Evolutionary conservation across 1,139 yeast genomes (phyloP), one percentile per base, ranked within the genome.

Genomic region (Suhomyces ambrosiae): DNA sequence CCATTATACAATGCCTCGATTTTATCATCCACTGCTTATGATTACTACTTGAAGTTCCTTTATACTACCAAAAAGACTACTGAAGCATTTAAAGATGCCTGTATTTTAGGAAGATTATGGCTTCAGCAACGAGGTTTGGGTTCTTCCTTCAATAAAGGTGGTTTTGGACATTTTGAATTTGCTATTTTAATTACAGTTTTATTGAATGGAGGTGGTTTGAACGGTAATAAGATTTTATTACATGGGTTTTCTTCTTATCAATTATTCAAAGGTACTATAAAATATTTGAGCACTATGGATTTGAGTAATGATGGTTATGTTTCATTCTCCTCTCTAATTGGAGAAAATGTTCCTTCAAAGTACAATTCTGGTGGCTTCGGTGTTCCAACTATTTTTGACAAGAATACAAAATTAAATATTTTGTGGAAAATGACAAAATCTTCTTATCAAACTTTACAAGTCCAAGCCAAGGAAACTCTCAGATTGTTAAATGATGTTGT

Each of bases 191-290:
- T 88, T 82, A 82, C 95, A 30, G 85, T 89, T 1, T 67, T 92
- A 41, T 68, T 92, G 28, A 80, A 82, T 47, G 96, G 97, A 49
- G 96, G 96, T 50, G 94, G 95, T 35, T 60, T 69, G 8, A 75
- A 73, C 47, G 90, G 94, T 14, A 83, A 83, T 52, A 83, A 81
- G 52, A 82, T 88, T 22, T 68, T 92, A 41, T 62, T 89, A 31
- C 83, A 82, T 50, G 98, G 97, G 1, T 90, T 86, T 58, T 87
- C 96, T 3, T 84, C 95, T 19, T 92, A 89, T 58, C 98, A 92
- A 63, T 66, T 92, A 40, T 92, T 92, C 68, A 89, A 87, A 59
- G 96, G 95, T 54, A 80, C 88, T 2, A 72, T 92, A 35, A 81
- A 82, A 51, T 90, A 84, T 52, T 59, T 92, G 44, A 94, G 97